A percentile compares a stretch with the other conserved stretches of the same genome.
phyloP scores from a whole-genome alignment of 2,329 filamentous ascomycete genomes.

The Epicoccum nigrum region DNA sequence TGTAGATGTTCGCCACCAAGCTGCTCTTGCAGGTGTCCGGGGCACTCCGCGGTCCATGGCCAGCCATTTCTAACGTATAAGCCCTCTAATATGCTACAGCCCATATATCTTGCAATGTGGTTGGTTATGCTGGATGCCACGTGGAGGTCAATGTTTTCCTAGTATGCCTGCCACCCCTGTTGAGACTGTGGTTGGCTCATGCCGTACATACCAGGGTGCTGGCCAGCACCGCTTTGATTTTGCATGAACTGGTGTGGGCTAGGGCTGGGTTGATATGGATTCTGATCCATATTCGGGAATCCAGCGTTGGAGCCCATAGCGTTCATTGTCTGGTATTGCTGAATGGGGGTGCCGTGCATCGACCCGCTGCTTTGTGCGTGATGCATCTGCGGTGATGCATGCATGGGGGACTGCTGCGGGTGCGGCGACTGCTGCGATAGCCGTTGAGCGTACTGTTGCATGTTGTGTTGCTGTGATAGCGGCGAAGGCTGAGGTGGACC shows the following conservation, averaged over 20 bases:
- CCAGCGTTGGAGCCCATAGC: conserved; percentile 50
- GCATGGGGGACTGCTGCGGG: conserved; percentile 57
- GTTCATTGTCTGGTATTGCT: conserved; percentile 55
- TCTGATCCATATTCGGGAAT: conserved; percentile 55
- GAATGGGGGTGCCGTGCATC: conserved; percentile 51
- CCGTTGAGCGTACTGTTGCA: conserved; percentile 53
- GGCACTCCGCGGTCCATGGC: no score
- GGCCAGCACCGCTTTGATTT: conserved; percentile 49
- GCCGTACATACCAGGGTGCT: conserved; percentile 59
- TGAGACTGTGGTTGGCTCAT: conserved; percentile 55
- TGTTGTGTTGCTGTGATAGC: conserved; percentile 53
- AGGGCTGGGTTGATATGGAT: conserved; percentile 57
- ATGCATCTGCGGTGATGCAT: conserved; percentile 56
- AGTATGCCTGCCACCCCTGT: conserved; percentile 51
- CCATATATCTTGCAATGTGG: no score
- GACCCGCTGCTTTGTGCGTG: conserved; percentile 51
- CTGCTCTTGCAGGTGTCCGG: no score
- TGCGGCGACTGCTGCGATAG: conserved; percentile 52
- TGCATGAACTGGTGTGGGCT: conserved; percentile 56
- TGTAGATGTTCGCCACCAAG: no score
- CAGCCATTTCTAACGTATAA: no score
- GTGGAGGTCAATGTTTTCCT: no score
- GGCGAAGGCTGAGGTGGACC: conserved; percentile 57
- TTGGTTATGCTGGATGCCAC: no score
- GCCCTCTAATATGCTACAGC: no score